These are phyloP conservation scores for Populus deltoides DNA, from an alignment of 345 rosid genomes.

Conservation along the genomic window DNA sequence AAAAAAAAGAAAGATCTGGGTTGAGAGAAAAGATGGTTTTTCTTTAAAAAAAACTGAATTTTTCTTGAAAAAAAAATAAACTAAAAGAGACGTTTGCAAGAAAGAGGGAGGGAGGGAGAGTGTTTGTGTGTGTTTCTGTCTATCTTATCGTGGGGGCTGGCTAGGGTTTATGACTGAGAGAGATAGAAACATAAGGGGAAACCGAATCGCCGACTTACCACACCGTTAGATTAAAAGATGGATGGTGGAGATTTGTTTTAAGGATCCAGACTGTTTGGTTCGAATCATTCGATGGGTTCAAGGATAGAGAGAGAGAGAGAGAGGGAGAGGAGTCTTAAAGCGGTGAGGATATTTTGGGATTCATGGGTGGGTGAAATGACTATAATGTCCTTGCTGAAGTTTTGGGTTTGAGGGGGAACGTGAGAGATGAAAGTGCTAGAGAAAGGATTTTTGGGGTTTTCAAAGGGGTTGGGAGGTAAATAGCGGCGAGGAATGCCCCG, in stretches of 20 bases:
- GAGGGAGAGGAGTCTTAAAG: background rate
- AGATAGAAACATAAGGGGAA: background rate
- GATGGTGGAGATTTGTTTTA: constrained; percentile 8
- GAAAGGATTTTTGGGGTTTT: background rate
- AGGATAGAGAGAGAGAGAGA: background rate
- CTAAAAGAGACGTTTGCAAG: background rate
- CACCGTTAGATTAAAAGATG: background rate
- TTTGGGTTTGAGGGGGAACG: background rate
- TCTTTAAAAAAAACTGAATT: background rate
- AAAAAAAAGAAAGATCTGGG: background rate
- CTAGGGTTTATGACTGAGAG: constrained; percentile 26
- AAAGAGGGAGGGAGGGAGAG: background rate
- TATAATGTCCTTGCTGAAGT: background rate
- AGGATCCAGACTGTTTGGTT: background rate
- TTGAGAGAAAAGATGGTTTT: background rate
- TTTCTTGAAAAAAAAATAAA: background rate
- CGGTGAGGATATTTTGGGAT: constrained; percentile 1
- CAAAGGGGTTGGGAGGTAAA: background rate
- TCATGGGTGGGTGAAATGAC: background rate
- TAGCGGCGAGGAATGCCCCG: background rate
- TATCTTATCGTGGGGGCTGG: background rate
- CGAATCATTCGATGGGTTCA: background rate
- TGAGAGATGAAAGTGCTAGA: background rate
- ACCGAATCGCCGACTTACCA: constrained; percentile 4
- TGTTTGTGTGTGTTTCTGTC: background rate